Percentiles rank a stretch among this genome's conserved stretches.
Evolutionary conservation across 2,329 filamentous ascomycete genomes (phyloP).

Genomic region (Alternaria rosae): DNA sequence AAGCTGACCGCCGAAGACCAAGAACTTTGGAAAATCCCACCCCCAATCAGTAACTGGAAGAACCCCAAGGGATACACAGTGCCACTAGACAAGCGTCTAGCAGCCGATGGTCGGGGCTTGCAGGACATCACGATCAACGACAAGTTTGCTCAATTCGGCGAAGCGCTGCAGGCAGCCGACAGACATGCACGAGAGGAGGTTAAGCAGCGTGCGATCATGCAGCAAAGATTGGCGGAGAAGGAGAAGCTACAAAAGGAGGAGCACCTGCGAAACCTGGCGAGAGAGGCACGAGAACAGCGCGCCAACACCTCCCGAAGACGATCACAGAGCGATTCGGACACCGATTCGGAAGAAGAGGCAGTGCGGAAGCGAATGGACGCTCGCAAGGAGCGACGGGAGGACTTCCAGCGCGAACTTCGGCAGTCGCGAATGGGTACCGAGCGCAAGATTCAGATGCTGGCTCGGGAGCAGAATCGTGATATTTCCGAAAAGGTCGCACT

Average conservation of each 20-base stretch:
- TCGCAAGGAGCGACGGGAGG: conserved; percentile 77
- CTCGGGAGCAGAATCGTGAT: conserved; percentile 93
- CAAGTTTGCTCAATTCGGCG: conserved; percentile 95
- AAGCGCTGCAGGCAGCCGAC: conserved; percentile 93
- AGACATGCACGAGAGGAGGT: conserved; percentile 95
- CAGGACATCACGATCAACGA: conserved; percentile 98
- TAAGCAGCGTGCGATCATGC: conserved; percentile 89
- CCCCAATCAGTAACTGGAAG: conserved; percentile 98
- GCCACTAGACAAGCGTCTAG: conserved; percentile 91
- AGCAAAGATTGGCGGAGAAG: conserved; percentile 94
- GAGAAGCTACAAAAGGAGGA: conserved; percentile 96
- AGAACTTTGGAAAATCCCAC: conserved; percentile 91
- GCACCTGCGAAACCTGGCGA: conserved; percentile 82
- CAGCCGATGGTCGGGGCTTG: conserved; percentile 88
- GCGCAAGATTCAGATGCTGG: conserved; percentile 88
- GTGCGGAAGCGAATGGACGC: conserved; percentile 78
- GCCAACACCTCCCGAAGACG: conserved; percentile 55
- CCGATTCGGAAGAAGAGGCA: conserved; percentile 69
- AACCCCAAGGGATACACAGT: conserved; percentile 99
- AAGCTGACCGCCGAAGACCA: conserved; percentile 97
- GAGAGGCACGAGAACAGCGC: conserved; percentile 88
- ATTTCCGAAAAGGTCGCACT: conserved; percentile 97
- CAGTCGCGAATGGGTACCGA: conserved; percentile 97
- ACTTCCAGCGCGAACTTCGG: conserved; percentile 87
- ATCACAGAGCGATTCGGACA: conserved; percentile 53